These are phyloP conservation scores for Fusarium solani-melongenae DNA, from an alignment of 2,329 filamentous ascomycete genomes.

Conservation along the genomic window DNA sequence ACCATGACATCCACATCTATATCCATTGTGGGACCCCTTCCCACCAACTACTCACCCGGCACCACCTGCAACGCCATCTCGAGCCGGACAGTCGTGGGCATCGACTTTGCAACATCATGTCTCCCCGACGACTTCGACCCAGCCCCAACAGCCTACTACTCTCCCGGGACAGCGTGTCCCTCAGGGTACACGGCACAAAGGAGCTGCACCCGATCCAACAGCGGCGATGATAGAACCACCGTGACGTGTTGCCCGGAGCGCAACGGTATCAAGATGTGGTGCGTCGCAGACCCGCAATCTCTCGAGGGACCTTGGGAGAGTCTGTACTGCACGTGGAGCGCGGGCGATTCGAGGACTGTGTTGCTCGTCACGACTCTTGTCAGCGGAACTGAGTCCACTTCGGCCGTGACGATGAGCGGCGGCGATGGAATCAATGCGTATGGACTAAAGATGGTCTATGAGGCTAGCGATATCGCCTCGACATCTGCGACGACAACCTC, in stretches of 20 bases:
- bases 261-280: conserved; percentile 42
- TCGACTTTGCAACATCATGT: conserved; percentile 45
- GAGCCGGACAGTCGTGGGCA: conserved; percentile 21
- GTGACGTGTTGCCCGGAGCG: conserved; percentile 50
- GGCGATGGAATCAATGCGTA: conserved; percentile 47
- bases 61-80: conserved; percentile 21
- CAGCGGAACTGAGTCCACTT: conserved; percentile 38
- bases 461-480: conserved; percentile 42
- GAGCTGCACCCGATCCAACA: conserved; percentile 42
- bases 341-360: conserved; percentile 35
- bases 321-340: conserved; percentile 50
- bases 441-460: conserved; percentile 50
- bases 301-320: conserved; percentile 39
- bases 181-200: conserved; percentile 43
- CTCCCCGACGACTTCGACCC: conserved; percentile 45
- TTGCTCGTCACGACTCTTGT: conserved; percentile 42
- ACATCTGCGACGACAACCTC: conserved; percentile 12
- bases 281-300: conserved; percentile 41
- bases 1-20: conserved; percentile 7
- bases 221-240: conserved; percentile 44
- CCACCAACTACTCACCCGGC: conserved; percentile 17
- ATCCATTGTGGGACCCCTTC: conserved; percentile 29
- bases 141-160: conserved; percentile 45
- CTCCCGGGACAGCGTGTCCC: conserved; percentile 46
- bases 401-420: conserved; percentile 30